These are phyloP conservation scores for Brassica napus DNA, from an alignment of 345 rosid species.

Conservation along the genomic window DNA sequence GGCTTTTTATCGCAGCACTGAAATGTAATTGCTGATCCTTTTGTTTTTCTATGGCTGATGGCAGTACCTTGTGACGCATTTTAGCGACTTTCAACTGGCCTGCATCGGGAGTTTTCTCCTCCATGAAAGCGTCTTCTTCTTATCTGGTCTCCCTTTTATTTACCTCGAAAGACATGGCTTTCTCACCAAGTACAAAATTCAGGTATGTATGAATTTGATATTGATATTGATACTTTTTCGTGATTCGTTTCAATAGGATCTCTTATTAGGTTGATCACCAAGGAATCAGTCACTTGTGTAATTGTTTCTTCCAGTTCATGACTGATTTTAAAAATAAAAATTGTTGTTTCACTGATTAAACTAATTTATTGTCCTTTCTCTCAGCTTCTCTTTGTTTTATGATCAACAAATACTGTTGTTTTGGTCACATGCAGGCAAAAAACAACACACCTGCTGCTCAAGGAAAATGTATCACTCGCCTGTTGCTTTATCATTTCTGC, in stretches of 20 bases:
- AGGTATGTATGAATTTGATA: constrained; percentile 47
- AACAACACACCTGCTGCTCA: constrained; percentile 87
- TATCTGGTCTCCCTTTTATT: constrained; percentile 93
- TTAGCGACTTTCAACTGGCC: constrained; percentile 90
- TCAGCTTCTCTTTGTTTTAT: background rate
- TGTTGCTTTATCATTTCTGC: constrained; percentile 79
- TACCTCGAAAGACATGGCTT: constrained; percentile 84
- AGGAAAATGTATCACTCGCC: constrained; percentile 82
- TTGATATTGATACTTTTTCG: background rate
- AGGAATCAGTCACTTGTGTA: background rate
- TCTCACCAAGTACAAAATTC: constrained; percentile 90
- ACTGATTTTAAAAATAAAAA: background rate
- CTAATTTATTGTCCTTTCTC: background rate
- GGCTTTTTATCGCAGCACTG: background rate
- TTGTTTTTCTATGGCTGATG: background rate
- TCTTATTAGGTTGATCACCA: background rate
- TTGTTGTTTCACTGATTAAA: background rate
- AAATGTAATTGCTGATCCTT: background rate
- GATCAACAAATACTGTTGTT: background rate
- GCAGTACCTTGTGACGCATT: constrained; percentile 85
- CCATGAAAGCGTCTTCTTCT: constrained; percentile 93
- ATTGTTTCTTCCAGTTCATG: background rate
- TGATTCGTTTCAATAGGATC: background rate
- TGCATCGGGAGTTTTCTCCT: constrained; percentile 93
- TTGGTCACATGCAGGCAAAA: constrained; percentile 63